phyloP scores from a whole-genome alignment of 108 stramenopile species.

The Phaeodactylum tricornutum region DNA sequence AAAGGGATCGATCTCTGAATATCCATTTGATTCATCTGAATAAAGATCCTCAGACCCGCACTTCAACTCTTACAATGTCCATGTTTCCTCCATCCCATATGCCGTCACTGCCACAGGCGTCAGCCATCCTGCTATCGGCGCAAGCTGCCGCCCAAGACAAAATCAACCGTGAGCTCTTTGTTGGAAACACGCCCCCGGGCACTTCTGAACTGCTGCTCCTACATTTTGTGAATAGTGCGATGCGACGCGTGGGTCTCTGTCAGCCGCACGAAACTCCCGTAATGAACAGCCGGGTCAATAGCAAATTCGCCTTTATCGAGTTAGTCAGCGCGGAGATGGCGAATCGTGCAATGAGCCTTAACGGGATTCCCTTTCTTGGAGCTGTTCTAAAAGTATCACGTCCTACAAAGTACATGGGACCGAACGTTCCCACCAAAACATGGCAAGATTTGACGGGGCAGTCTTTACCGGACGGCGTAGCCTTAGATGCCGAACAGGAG shows the following conservation, averaged over 20 bases:
- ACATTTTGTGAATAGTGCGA: slow-evolving; percentile 89
- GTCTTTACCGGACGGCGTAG: slow-evolving; percentile 35
- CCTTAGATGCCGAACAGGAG: slow-evolving; percentile 54
- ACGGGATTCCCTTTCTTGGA: slow-evolving; percentile 89
- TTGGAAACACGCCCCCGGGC: slow-evolving; percentile 89
- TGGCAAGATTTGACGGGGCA: slow-evolving; percentile 90
- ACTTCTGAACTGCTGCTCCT: slow-evolving; percentile 71
- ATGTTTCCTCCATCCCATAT: too few species aligned
- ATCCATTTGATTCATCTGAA: too few species aligned
- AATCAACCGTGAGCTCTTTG: slow-evolving; percentile 87
- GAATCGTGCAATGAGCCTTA: slow-evolving; percentile 64
- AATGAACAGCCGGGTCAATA: slow-evolving; percentile 66
- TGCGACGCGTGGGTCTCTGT: slow-evolving; percentile 71
- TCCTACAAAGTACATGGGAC: slow-evolving; percentile 86
- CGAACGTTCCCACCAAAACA: slow-evolving; percentile 43
- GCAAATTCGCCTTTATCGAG: slow-evolving; percentile 90
- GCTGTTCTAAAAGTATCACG: slow-evolving; percentile 77
- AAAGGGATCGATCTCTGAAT: too few species aligned
- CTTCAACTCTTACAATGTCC: too few species aligned
- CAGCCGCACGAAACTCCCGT: slow-evolving; percentile 60
- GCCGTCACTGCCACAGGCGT: too few species aligned
- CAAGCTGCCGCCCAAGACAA: slow-evolving; percentile 44
- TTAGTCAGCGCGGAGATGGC: slow-evolving; percentile 59
- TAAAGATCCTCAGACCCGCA: too few species aligned
- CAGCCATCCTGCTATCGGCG: too few species aligned